Base-by-base conservation (phyloP, 768 basidiomycete genomes). In the Clavaria fumosa region DNA sequence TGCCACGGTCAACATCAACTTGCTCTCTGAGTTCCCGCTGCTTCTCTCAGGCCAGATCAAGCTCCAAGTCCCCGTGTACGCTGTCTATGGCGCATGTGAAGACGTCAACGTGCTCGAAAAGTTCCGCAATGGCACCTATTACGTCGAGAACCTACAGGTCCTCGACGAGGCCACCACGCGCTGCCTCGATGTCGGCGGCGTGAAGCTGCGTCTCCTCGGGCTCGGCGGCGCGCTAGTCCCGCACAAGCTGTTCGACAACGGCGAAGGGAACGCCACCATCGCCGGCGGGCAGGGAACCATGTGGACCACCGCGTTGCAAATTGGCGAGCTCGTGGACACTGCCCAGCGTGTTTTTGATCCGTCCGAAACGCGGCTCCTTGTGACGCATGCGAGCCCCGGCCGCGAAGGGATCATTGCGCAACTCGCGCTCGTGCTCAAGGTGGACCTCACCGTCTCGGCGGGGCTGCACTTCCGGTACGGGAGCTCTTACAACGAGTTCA, bases 401-500 rank as follows among this genome's bases (percentile, higher is more conserved):
- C 71, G 90, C 30, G 91, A 96, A 54, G 91, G 91, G 27, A 71
- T 97, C 44, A 77, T 97, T 30, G 68, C 85, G 2, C 90, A 95
- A 56, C 76, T 97, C 39, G 77, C 80, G 5, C 75, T 91, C 34
- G 77, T 84, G 32, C 66, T 90, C 56, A 96, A 95, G 57, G 86
- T 89, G 4, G 95, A 99, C 57, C 67, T 97, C 34, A 91, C 90
- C 26, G 66, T 97, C 36, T 89, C 84, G 9, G 91, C 88, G 2
- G 89, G 90, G 23, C 73, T 99, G 24, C 95, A 99, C 57, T 99
- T 99, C 74, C 84, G 95, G 42, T 97, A 97, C 53, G 80, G 90
- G 18, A 82, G 75, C 1, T 85, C 82, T 4, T 97, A 90, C 69
- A 99, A 97, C 57, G 95, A 97, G 52, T 97, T 95, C 53, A 83